These are phyloP conservation scores for Silene conica DNA, from an alignment of 148 eudicot genomes.

Conservation along the genomic window DNA sequence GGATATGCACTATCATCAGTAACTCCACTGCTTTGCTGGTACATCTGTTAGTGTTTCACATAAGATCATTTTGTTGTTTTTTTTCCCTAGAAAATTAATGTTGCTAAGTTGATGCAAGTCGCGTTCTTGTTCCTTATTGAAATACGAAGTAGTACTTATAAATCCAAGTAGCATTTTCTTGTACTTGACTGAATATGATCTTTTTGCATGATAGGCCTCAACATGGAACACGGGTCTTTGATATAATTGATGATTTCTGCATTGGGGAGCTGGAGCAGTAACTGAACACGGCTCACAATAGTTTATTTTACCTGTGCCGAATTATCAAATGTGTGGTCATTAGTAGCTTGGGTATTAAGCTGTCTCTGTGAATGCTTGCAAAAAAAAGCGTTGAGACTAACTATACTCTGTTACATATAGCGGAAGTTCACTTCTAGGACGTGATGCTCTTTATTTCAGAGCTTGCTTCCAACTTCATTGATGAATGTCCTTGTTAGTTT, in stretches of 20 bases:
- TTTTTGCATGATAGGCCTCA: constrained; percentile 59
- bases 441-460: not conserved
- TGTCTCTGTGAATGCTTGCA: not conserved
- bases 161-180: not conserved
- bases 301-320: not conserved
- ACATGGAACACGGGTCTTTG: constrained; percentile 86
- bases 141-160: not conserved
- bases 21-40: too few species aligned
- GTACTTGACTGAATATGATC: not conserved
- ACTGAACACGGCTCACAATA: not conserved
- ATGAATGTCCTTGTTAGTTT: not conserved
- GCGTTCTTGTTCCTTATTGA: too few species aligned
- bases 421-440: not conserved
- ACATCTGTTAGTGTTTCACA: too few species aligned
- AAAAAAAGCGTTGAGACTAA: not conserved
- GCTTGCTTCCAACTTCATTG: not conserved
- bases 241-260: constrained; percentile 80
- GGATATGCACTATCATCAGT: too few species aligned
- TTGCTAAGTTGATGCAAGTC: not conserved
- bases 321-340: not conserved
- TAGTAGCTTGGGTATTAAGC: not conserved
- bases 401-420: not conserved
- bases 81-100: not conserved
- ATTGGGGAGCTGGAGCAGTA: constrained; percentile 63
- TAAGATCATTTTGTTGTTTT: too few species aligned